A percentile compares a stretch with the other conserved stretches of the same genome.
These are phyloP conservation scores for Fusarium zealandicum DNA, from an alignment of 2,329 filamentous ascomycete genomes.

Conservation along the genomic window DNA sequence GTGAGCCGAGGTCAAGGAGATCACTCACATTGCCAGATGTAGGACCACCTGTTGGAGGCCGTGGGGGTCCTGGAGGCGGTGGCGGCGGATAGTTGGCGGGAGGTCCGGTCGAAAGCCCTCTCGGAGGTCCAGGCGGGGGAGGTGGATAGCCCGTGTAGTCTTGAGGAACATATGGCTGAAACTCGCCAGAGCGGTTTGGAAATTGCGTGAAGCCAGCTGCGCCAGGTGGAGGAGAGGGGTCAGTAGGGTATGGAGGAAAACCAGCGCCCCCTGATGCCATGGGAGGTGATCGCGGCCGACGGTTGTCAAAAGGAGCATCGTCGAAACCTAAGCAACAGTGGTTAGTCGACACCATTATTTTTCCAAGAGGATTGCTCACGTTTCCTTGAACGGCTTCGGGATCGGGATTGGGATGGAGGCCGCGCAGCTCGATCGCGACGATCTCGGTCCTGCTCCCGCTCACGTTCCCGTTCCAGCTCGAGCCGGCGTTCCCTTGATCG, in stretches of 20 bases:
- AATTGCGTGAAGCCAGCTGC: constrained; percentile 48
- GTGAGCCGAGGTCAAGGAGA: constrained; percentile 41
- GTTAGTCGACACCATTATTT: constrained; percentile 22
- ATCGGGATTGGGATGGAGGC: constrained; percentile 28
- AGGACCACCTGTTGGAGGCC: constrained; percentile 42
- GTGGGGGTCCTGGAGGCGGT: constrained; percentile 45
- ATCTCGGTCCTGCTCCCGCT: constrained; percentile 30
- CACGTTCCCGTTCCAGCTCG: constrained; percentile 34
- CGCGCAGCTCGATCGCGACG: constrained; percentile 43
- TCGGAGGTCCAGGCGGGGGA: constrained; percentile 47
- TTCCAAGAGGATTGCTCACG: constrained; percentile 29
- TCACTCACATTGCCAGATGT: constrained; percentile 56
- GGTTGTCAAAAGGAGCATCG: constrained; percentile 47
- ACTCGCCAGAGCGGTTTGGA: constrained; percentile 46
- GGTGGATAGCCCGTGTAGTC: constrained; percentile 53
- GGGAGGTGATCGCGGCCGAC: constrained; percentile 55
- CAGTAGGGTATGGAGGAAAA: constrained; percentile 52
- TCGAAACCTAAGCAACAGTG: constrained; percentile 34
- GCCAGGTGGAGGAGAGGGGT: constrained; percentile 36
- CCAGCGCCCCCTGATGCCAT: constrained; percentile 60
- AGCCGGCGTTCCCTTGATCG: constrained; percentile 46
- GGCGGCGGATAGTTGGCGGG: constrained; percentile 25
- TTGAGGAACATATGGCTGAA: constrained; percentile 51
- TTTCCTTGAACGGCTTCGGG: constrained; percentile 41
- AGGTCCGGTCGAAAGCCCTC: constrained; percentile 19